Base-by-base conservation (phyloP, 768 basidiomycete genomes). In the Collybia sordida region DNA sequence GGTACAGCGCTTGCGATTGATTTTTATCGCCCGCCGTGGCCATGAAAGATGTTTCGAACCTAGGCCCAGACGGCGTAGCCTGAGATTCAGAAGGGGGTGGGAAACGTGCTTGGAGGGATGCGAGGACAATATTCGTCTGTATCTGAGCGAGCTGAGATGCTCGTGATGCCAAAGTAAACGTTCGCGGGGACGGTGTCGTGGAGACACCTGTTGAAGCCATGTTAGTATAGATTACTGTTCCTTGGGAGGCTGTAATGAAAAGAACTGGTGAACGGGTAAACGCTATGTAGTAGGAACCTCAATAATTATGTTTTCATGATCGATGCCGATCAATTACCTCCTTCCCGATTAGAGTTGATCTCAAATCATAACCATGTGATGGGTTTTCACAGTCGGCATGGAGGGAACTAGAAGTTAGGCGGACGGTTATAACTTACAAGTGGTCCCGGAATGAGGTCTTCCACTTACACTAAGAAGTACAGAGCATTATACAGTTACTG, bases 81-180 rank as follows among this genome's bases (percentile, higher is more conserved):
- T 31, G 19, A 40, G 54, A 49, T 45, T 81, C 77, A 6, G 64
- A 50, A 35, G 72, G 58, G 11, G 62, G 60, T 8, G 89, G 84
- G 64, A 83, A 83, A 3, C 75, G 67, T 19, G 73, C 65, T 37
- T 79, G 69, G 47, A 98, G 80, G 3, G 79, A 72, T 43, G 79
- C 80, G 47, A 85, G 73, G 37, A 94, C 93, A 47, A 82, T 79
- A 62, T 91, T 83, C 15, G 95, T 93, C 68, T 98, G 96, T 58
- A 92, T 79, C 67, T 90, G 83, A 4, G 96, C 95, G 8, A 98
- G 84, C 61, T 92, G 82, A 3, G 92, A 94, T 36, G 82, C 82
- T 34, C 96, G 80, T 8, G 95, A 95, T 38, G 93, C 96, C 37
- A 98, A 73, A 11, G 79, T 78, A 59, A 91, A 85, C 0, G 75